Percentiles rank a stretch among this genome's conserved stretches.
Evolutionary conservation across 2,329 filamentous ascomycete genomes (phyloP).

Genomic region (Beauveria rudraprayagi): DNA sequence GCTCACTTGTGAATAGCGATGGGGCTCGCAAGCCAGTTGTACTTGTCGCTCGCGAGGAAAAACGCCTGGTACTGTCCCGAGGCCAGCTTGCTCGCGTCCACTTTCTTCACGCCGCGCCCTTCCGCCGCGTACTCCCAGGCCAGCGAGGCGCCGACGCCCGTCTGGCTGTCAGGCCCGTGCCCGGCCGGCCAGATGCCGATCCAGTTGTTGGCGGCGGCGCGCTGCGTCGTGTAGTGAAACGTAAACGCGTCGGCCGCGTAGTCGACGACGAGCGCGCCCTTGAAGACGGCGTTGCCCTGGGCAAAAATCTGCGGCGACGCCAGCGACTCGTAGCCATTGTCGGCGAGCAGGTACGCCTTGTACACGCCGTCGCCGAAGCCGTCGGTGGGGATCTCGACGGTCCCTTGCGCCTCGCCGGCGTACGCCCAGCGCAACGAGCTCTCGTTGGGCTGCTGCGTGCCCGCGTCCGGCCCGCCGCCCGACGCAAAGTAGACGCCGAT

Average conservation of each 20-base stretch:
- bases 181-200: slow-evolving; percentile 1
- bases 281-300: slow-evolving; percentile 6
- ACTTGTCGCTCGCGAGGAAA: not conserved
- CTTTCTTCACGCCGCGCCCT: not conserved
- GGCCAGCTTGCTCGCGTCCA: not conserved
- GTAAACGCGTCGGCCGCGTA: not conserved
- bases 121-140: slow-evolving; percentile 1
- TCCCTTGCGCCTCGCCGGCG: not conserved
- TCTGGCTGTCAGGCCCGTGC: not conserved
- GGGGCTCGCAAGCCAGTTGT: slow-evolving; percentile 2
- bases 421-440: slow-evolving; percentile 5
- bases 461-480: slow-evolving; percentile 7
- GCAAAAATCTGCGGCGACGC: not conserved
- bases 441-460: not conserved
- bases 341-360: slow-evolving; percentile 7
- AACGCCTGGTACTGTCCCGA: slow-evolving; percentile 9
- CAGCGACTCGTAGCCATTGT: slow-evolving; percentile 1
- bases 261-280: not conserved
- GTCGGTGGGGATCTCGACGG: not conserved
- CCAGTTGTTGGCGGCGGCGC: slow-evolving; percentile 2
- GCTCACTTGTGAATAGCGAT: not conserved
- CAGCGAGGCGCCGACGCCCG: not conserved
- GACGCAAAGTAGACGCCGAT: slow-evolving; percentile 9
- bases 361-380: slow-evolving; percentile 8
- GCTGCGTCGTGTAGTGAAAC: slow-evolving; percentile 4